Evolutionary conservation across 1,284 basidiomycete species (phyloP).

Genomic region (Sanghuangporus weigelae): DNA sequence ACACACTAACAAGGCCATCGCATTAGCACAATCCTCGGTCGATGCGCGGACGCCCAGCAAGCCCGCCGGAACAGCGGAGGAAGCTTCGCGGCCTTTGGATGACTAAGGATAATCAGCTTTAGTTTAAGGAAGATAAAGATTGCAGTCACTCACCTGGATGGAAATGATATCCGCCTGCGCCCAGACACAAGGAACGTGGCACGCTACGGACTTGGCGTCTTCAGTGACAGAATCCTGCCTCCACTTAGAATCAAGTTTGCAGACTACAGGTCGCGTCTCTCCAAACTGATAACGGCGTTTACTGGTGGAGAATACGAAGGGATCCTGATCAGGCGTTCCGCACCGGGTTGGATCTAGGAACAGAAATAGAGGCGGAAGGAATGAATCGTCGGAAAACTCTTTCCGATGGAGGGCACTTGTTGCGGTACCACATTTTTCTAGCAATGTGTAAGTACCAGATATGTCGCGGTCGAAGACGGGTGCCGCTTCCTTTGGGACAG

Average conservation of each 20-base stretch:
- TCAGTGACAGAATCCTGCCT: constrained; percentile 59
- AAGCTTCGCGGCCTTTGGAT: constrained; percentile 50
- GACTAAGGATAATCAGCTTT: constrained; percentile 36
- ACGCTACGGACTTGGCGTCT: constrained; percentile 41
- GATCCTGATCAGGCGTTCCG: constrained; percentile 65
- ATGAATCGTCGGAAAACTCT: constrained; percentile 35
- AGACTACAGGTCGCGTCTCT: constrained; percentile 72
- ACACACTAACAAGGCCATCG: constrained; percentile 76
- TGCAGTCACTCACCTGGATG: constrained; percentile 26
- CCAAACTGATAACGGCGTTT: constrained; percentile 77
- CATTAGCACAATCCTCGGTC: constrained; percentile 61
- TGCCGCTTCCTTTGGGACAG: constrained; percentile 45
- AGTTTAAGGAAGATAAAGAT: neutral
- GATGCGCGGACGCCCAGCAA: constrained; percentile 49
- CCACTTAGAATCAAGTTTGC: constrained; percentile 70
- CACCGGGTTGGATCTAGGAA: constrained; percentile 83
- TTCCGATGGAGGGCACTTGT: constrained; percentile 82
- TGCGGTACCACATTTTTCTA: constrained; percentile 88
- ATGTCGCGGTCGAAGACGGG: constrained; percentile 73
- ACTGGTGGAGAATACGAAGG: constrained; percentile 79
- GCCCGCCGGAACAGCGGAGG: constrained; percentile 58
- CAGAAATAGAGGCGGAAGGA: constrained; percentile 68
- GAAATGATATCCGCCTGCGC: constrained; percentile 37
- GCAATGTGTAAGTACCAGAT: constrained; percentile 72
- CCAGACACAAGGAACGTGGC: constrained; percentile 67